phyloP scores from a whole-genome alignment of 352 stramenopile genomes.

The Pythium brassicae region DNA sequence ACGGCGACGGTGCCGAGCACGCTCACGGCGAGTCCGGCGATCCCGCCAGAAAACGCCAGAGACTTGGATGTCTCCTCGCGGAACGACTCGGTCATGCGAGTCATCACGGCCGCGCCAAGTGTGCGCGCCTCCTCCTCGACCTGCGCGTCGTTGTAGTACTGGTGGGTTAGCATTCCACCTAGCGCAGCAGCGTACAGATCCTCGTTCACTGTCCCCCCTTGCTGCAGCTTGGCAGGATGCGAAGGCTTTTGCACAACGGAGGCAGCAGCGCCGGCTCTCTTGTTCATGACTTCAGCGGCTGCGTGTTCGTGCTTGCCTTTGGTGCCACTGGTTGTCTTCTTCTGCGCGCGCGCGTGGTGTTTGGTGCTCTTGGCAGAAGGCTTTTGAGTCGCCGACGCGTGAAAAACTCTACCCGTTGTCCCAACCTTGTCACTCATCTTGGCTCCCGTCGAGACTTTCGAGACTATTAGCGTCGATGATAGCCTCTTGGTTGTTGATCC shows the following conservation, averaged over 20 bases:
- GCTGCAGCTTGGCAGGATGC: too few relatives aligned
- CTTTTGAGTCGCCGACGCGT: too few relatives aligned
- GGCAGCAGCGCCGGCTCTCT: not conserved
- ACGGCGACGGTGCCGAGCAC: constrained; percentile 16
- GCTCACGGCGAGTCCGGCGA: constrained; percentile 14
- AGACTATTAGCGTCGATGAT: not conserved
- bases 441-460: not conserved
- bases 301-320: not conserved
- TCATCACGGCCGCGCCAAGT: constrained; percentile 10
- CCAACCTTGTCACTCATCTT: not conserved
- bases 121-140: constrained; percentile 4
- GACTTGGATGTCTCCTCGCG: constrained; percentile 10
- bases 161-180: not conserved
- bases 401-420: too few relatives aligned
- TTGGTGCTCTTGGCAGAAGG: not conserved
- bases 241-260: too few relatives aligned
- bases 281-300: not conserved
- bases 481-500: not conserved
- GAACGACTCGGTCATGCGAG: constrained; percentile 18
- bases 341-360: not conserved
- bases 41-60: constrained; percentile 4
- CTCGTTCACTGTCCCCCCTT: not conserved
- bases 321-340: not conserved
- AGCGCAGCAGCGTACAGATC: not conserved
- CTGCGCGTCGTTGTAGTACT: constrained; percentile 7